Conservation (phyloP, 768 basidiomycete genomes). For the Lactifluus subvellereus region DNA sequence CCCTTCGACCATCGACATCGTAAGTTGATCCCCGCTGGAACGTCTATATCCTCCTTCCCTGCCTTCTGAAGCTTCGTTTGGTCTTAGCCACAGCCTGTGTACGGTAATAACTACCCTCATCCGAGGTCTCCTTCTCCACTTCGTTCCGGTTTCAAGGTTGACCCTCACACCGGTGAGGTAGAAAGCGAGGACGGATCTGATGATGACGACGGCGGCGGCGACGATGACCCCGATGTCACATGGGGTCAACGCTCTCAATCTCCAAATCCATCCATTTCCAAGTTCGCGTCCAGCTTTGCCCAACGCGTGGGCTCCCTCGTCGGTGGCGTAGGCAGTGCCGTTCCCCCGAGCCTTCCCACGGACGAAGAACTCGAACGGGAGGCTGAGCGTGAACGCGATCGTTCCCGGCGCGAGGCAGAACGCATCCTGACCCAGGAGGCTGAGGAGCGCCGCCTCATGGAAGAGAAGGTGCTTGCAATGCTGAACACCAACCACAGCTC, state of each 20-base stretch:
- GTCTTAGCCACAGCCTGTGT: slow-evolving; percentile 42
- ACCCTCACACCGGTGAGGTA: slow-evolving; percentile 47
- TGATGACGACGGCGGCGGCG: slow-evolving; percentile 38
- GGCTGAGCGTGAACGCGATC: slow-evolving; percentile 70
- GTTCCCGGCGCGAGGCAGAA: slow-evolving; percentile 72
- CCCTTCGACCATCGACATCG: slow-evolving; percentile 38
- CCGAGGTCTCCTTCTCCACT: slow-evolving; percentile 69
- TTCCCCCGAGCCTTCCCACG: slow-evolving; percentile 43
- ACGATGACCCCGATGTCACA: slow-evolving; percentile 37
- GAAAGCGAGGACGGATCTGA: slow-evolving; percentile 41
- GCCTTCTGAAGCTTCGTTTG: slow-evolving; percentile 17
- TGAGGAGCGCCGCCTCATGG: slow-evolving; percentile 57
- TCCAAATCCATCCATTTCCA: slow-evolving; percentile 63
- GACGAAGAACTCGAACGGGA: slow-evolving; percentile 82
- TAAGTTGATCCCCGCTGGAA: slow-evolving; percentile 24
- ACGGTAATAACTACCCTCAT: slow-evolving; percentile 31
- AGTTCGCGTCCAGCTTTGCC: slow-evolving; percentile 68
- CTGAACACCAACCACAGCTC: slow-evolving; percentile 41
- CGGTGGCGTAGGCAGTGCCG: slow-evolving; percentile 38
- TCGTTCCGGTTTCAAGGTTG: slow-evolving; percentile 53
- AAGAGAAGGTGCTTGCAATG: slow-evolving; percentile 75
- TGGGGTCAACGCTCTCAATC: slow-evolving; percentile 49
- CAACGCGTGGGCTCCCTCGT: slow-evolving; percentile 69
- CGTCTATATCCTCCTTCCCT: not conserved
- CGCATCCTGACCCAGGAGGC: slow-evolving; percentile 67